A percentile compares a stretch with the other conserved stretches of the same genome.
These are phyloP conservation scores for Fistulinella cinereoalba DNA, from an alignment of 1,284 basidiomycete species.

Conservation along the genomic window DNA sequence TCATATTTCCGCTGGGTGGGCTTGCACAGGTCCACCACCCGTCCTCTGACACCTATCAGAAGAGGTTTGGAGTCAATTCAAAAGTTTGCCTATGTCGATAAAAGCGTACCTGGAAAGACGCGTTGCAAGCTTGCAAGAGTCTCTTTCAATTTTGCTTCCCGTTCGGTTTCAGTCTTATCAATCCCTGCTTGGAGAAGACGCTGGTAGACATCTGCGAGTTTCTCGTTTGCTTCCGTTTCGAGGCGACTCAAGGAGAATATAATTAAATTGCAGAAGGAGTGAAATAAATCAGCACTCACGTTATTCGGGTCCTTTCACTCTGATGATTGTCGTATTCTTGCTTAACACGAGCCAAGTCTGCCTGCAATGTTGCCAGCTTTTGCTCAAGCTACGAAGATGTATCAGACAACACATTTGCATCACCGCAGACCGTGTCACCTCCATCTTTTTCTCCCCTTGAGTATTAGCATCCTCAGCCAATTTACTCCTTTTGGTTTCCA, in stretches of 20 bases:
- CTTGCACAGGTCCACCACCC: conserved; percentile 91
- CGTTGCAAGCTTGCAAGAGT: conserved; percentile 80
- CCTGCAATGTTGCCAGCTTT: conserved; percentile 51
- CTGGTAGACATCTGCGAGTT: conserved; percentile 78
- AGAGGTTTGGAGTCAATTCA: not conserved
- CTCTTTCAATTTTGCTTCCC: conserved; percentile 84
- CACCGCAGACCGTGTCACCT: conserved; percentile 41
- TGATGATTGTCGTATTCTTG: conserved; percentile 76
- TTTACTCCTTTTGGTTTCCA: conserved; percentile 59
- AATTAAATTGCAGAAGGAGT: not conserved
- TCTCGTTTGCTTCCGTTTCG: conserved; percentile 88
- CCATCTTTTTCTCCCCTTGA: conserved; percentile 56
- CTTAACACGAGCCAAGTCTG: conserved; percentile 55
- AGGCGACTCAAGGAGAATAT: conserved; percentile 59
- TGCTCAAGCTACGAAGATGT: conserved; percentile 52
- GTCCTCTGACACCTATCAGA: conserved; percentile 74
- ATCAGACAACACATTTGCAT: conserved; percentile 1
- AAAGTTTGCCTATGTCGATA: conserved; percentile 5
- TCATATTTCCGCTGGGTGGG: conserved; percentile 93
- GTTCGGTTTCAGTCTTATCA: conserved; percentile 82
- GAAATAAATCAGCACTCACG: conserved; percentile 42
- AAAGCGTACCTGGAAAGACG: conserved; percentile 72
- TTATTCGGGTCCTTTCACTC: conserved; percentile 69
- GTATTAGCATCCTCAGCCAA: conserved; percentile 59
- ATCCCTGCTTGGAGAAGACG: conserved; percentile 87